Conservation (phyloP, 2,329 filamentous ascomycete genomes). For the Botrytis cinerea region DNA sequence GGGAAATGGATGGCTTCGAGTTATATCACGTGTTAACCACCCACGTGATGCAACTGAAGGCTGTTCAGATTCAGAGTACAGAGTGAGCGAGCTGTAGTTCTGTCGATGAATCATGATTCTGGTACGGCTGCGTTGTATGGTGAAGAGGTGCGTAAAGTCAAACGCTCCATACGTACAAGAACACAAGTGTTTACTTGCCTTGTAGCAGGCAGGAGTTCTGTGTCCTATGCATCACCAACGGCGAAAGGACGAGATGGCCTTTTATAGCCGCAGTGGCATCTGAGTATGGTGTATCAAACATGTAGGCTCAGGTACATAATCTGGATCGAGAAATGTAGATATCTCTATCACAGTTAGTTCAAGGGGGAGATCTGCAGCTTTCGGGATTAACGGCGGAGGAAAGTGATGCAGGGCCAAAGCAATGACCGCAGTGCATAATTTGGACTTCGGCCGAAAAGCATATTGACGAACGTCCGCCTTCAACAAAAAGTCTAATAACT, state of each 20-base stretch:
- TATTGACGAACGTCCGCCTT: background rate
- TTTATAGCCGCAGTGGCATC: background rate
- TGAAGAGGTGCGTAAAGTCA: background rate
- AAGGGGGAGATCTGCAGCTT: background rate
- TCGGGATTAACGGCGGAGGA: background rate
- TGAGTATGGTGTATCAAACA: background rate
- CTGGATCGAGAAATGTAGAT: background rate
- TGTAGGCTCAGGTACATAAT: too few relatives aligned
- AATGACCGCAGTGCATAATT: background rate
- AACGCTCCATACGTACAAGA: background rate
- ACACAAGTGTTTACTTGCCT: background rate
- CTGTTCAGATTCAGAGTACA: too few relatives aligned
- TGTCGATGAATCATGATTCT: background rate
- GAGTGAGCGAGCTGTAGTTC: background rate
- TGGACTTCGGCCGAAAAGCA: background rate
- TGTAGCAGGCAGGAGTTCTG: background rate
- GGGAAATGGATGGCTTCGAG: background rate
- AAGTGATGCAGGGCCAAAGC: background rate
- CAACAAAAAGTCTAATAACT: background rate
- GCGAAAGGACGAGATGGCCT: background rate
- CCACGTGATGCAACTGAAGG: background rate
- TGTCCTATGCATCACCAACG: background rate
- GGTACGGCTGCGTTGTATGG: background rate
- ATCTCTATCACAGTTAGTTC: background rate
- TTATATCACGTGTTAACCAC: rapidly evolving